Base-by-base conservation (phyloP, 2,329 filamentous ascomycete species). In the Ambrosiella cleistominuta region DNA sequence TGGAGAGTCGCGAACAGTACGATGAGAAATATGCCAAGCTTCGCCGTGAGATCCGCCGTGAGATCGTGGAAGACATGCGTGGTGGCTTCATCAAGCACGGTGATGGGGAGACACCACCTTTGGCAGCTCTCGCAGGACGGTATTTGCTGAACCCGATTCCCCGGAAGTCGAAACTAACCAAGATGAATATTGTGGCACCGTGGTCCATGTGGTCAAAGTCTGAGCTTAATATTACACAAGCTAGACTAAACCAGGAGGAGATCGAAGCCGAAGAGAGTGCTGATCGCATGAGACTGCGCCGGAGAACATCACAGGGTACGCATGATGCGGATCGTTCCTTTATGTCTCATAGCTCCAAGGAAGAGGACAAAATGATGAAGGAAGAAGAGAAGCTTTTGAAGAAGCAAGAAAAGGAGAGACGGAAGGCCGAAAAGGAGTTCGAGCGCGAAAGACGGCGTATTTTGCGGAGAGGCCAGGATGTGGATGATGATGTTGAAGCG, bases 151-250 rank as follows among this genome's bases (percentile, higher is more conserved):
- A 39, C 64, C 65, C 42, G 62, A 56, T 50, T 37, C 37, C 58
- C n/a, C 58, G 58, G 40, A 60, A 60, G 56, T 57, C 55, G n/a
- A 57, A 57, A 37, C 42, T 60, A 7, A 54, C 55, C 37, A 60
- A 60, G 55, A 56, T 59, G 9, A 50, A 44, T 13, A 45, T 49
- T 12, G 38, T 55, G 17, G 54, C 51, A 12, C 36, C 37, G 38
- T 97, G 91, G 91, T 86, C 82, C 54, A 74, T 84, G 1, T 94
- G 89, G 86, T 90, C 85, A 51, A 94, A 86, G 67, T 88, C 96
- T 66, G 93, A 97, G 66, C 79, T 91, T 68, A 76, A 76, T 62
- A 86, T 85, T 0, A 75, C 94, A 2, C 71, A 74, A 52, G 72
- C 79, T 2, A 79, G 83, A 66, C 68, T 77, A 56, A 74, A 75